phyloP scores from a whole-genome alignment of 306 rosid genomes.

The Vigna trinervia region DNA sequence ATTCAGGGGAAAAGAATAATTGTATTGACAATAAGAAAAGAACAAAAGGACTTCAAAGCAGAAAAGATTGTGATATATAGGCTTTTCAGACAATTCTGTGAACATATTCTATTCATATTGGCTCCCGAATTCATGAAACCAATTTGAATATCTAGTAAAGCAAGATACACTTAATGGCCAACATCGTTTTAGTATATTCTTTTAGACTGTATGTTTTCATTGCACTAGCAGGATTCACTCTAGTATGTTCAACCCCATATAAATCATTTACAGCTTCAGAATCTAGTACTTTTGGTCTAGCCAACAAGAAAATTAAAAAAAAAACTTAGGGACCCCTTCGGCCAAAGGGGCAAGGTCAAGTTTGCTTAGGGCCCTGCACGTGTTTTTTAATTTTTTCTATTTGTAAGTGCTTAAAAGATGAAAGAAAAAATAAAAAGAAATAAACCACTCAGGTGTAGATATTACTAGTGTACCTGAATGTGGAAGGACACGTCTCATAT shows the following conservation, averaged over 20 bases:
- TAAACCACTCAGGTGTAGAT: constrained; percentile 32
- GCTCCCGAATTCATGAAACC: constrained; percentile 42
- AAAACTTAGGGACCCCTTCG: constrained; percentile 29
- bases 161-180: constrained; percentile 39
- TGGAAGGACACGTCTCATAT: constrained; percentile 48
- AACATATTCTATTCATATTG: constrained; percentile 48
- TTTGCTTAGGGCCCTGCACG: constrained; percentile 36
- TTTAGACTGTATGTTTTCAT: constrained; percentile 43
- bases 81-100: constrained; percentile 49
- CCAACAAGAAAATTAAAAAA: constrained; percentile 29
- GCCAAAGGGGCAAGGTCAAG: constrained; percentile 9
- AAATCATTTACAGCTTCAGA: constrained; percentile 41
- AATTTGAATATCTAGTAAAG: constrained; percentile 42
- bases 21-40: constrained; percentile 44
- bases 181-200: constrained; percentile 46
- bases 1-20: constrained; percentile 37
- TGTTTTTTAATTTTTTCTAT: constrained; percentile 32
- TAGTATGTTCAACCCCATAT: constrained; percentile 34
- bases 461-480: constrained; percentile 52
- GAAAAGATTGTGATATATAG: constrained; percentile 41
- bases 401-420: constrained; percentile 24
- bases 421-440: constrained; percentile 12
- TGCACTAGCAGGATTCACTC: constrained; percentile 47
- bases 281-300: constrained; percentile 49
- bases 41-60: constrained; percentile 49